These are phyloP conservation scores for Sugiyamaella lignohabitans DNA, from an alignment of 805 yeast species.

Conservation along the genomic window DNA sequence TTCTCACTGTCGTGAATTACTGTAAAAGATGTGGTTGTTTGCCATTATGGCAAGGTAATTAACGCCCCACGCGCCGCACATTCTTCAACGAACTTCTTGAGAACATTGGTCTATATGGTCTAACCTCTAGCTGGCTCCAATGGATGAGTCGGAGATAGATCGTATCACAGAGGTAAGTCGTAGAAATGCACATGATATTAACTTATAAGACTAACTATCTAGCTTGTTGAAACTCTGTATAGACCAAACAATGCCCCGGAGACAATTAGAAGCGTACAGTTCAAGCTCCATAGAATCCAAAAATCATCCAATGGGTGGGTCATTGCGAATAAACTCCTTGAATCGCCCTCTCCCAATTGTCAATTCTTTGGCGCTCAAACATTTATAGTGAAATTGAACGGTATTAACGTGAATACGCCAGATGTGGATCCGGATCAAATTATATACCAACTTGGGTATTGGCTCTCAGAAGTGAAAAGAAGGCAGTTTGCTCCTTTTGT, in stretches of 20 bases:
- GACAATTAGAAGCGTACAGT: constrained; percentile 37
- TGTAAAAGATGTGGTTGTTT: too few relatives aligned
- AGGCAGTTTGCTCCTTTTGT: constrained; percentile 34
- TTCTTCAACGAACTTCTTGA: neutral
- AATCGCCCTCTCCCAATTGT: constrained; percentile 27
- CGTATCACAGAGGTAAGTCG: neutral
- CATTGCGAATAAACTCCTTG: constrained; percentile 51
- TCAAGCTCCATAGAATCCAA: constrained; percentile 53
- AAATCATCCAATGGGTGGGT: constrained; percentile 47
- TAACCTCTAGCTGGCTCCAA: too few relatives aligned
- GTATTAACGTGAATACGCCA: constrained; percentile 7
- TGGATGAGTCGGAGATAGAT: neutral
- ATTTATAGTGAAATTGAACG: constrained; percentile 54
- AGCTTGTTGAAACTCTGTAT: constrained; percentile 15
- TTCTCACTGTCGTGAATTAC: too few relatives aligned
- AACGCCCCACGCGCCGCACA: neutral
- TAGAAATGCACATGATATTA: neutral
- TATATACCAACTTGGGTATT: constrained; percentile 18
- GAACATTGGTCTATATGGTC: neutral
- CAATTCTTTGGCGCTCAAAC: constrained; percentile 81
- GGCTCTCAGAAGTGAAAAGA: constrained; percentile 16
- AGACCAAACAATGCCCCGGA: constrained; percentile 7
- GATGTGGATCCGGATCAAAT: constrained; percentile 11
- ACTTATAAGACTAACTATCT: neutral
- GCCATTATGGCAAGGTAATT: too few relatives aligned